These are phyloP conservation scores for Scheffersomyces insectosa DNA, from an alignment of 1,139 yeast genomes.

Conservation along the genomic window DNA sequence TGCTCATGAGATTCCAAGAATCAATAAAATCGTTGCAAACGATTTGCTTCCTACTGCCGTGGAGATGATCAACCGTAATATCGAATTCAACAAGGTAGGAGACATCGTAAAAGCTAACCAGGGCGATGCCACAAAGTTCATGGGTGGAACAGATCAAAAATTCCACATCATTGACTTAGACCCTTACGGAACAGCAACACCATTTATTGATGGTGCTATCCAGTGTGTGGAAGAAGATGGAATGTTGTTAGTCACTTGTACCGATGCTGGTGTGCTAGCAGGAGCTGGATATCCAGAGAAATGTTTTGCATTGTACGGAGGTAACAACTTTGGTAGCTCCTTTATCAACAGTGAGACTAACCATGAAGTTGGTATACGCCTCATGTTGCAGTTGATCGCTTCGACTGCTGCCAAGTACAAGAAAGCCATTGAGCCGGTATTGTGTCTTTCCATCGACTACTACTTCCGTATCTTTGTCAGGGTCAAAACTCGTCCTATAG, in stretches of 20 bases:
- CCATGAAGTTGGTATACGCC: conserved; percentile 89
- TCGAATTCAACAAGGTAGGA: conserved; percentile 60
- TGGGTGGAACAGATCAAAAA: conserved; percentile 52
- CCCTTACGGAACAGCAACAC: conserved; percentile 97
- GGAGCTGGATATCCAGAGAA: conserved; percentile 97
- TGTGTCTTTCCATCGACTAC: conserved; percentile 85
- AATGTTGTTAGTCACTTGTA: conserved; percentile 83
- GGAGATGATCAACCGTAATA: conserved; percentile 71
- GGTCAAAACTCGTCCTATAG: conserved; percentile 73
- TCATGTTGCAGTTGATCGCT: conserved; percentile 76
- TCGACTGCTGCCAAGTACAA: conserved; percentile 88
- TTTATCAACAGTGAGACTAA: conserved; percentile 76
- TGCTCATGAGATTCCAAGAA: conserved; percentile 83
- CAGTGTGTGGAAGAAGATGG: conserved; percentile 84
- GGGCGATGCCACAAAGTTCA: conserved; percentile 86
- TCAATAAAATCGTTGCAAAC: conserved; percentile 76
- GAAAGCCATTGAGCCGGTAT: conserved; percentile 80
- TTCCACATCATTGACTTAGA: conserved; percentile 91
- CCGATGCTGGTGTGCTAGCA: conserved; percentile 93
- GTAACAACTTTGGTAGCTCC: conserved; percentile 67
- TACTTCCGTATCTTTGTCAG: conserved; percentile 84
- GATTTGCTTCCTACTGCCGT: conserved; percentile 88
- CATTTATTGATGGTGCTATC: conserved; percentile 88
- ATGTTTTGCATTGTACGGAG: conserved; percentile 92
- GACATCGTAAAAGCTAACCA: conserved; percentile 60